Evolutionary conservation across 345 rosid species (phyloP).

Genomic region (Hypericum perforatum): DNA sequence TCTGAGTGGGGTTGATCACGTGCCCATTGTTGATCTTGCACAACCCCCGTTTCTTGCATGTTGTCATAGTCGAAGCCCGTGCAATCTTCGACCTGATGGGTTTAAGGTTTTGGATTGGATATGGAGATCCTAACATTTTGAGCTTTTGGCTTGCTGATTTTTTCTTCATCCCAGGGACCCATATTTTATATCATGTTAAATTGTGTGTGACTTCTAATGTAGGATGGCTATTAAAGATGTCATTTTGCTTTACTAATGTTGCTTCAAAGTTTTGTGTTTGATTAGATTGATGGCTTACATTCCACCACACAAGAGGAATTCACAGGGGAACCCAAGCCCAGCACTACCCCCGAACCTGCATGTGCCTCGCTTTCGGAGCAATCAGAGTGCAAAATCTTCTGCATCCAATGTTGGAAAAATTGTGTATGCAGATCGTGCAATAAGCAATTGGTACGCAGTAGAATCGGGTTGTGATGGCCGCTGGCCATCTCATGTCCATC

Average conservation of each 20-base stretch:
- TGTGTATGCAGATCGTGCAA: slow-evolving; percentile 24
- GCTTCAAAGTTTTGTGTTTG: neutral
- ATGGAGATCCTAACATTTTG: too few relatives aligned
- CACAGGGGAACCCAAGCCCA: slow-evolving; percentile 18
- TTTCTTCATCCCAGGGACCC: too few relatives aligned
- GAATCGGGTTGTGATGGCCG: slow-evolving; percentile 32
- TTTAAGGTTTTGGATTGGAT: too few relatives aligned
- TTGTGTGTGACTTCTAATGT: too few relatives aligned
- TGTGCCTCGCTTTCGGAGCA: slow-evolving; percentile 23
- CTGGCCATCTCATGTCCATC: slow-evolving; percentile 23
- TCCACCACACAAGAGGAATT: slow-evolving; percentile 55
- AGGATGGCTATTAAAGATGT: neutral
- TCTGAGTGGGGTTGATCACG: too few relatives aligned
- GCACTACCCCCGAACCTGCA: slow-evolving; percentile 26
- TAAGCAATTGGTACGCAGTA: slow-evolving; percentile 36
- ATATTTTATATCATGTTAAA: too few relatives aligned
- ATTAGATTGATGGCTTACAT: slow-evolving; percentile 40
- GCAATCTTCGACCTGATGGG: too few relatives aligned
- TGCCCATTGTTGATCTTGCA: too few relatives aligned
- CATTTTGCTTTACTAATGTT: neutral
- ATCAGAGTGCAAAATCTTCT: slow-evolving; percentile 13
- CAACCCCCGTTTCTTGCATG: too few relatives aligned
- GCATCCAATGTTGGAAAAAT: slow-evolving; percentile 16
- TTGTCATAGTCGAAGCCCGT: too few relatives aligned
- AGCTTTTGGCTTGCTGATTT: too few relatives aligned